Evolutionary conservation across 306 rosid genomes (phyloP).

Genomic region (Oxytropis ochrocephala): DNA sequence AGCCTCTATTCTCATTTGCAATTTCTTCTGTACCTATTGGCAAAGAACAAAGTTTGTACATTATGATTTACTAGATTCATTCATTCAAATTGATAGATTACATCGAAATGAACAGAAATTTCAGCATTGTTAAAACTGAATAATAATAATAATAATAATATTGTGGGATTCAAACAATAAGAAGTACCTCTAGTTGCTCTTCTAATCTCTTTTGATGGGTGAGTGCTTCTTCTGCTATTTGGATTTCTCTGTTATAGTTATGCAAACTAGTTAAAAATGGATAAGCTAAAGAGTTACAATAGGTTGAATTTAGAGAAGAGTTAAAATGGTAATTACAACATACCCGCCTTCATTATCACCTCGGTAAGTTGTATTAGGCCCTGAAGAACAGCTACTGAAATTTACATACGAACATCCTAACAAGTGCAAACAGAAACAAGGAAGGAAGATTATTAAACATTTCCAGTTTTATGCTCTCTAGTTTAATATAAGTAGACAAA

Average conservation of each 20-base stretch:
- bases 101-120: too few relatives aligned
- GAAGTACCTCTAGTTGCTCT: conserved; percentile 80
- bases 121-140: too few relatives aligned
- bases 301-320: background rate
- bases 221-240: conserved; percentile 60
- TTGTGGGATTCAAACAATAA: background rate
- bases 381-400: conserved; percentile 39
- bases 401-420: conserved; percentile 52
- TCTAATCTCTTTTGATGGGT: conserved; percentile 58
- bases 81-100: too few relatives aligned
- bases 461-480: background rate
- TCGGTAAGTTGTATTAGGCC: conserved; percentile 36
- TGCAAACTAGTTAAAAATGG: conserved; percentile 19
- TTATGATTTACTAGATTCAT: background rate
- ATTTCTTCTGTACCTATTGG: conserved; percentile 64
- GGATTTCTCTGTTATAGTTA: conserved; percentile 44
- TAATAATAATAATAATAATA: background rate
- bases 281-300: conserved; percentile 1
- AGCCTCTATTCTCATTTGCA: conserved; percentile 68
- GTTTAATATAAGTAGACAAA: background rate
- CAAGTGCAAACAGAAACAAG: conserved; percentile 5
- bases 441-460: background rate
- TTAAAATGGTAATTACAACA: conserved; percentile 7
- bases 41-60: background rate
- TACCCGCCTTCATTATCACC: conserved; percentile 53